Percentiles rank a stretch among this genome's conserved stretches.
phyloP scores from a whole-genome alignment of 257 asterid genomes.

The Avicennia marina region DNA sequence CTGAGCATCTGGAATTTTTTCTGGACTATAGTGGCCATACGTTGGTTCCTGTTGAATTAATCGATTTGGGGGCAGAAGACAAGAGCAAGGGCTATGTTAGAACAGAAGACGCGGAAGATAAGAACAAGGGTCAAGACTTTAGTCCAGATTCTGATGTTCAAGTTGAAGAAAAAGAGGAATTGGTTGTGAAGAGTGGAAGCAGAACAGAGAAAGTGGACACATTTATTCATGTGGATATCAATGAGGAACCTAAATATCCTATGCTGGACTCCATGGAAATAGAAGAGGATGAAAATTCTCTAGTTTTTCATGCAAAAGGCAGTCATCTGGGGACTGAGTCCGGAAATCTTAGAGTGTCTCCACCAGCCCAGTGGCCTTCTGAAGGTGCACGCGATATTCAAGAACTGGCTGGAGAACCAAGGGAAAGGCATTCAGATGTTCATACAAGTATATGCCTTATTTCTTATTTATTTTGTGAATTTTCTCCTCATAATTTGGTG shows the following conservation, averaged over 20 bases:
- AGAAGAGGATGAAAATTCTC: conserved; percentile 55
- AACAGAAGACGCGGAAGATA: conserved; percentile 22
- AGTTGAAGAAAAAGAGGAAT: conserved; percentile 18
- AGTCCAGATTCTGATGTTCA: conserved; percentile 19
- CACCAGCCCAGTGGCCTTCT: conserved; percentile 22
- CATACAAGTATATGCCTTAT: conserved; percentile 30
- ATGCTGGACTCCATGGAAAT: conserved; percentile 56
- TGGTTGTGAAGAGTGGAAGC: conserved; percentile 23
- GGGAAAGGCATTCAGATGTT: conserved; percentile 32
- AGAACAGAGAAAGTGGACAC: conserved; percentile 20
- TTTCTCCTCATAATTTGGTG: too few species aligned
- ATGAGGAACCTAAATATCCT: conserved; percentile 40
- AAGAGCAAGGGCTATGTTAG: conserved; percentile 15
- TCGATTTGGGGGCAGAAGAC: conserved; percentile 49
- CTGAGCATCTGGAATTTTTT: conserved; percentile 78
- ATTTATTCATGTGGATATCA: conserved; percentile 31
- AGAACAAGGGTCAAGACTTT: conserved; percentile 18
- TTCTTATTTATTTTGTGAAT: background rate
- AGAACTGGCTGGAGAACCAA: conserved; percentile 21
- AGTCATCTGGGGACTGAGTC: conserved; percentile 22
- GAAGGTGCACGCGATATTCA: conserved; percentile 21
- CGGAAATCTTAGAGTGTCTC: conserved; percentile 17
- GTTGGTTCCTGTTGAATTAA: conserved; percentile 60
- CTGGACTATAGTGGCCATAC: conserved; percentile 57
- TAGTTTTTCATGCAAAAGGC: conserved; percentile 48